These are phyloP conservation scores for Schizochytrium sp. DNA, from an alignment of 108 stramenopile genomes.

Conservation along the genomic window DNA sequence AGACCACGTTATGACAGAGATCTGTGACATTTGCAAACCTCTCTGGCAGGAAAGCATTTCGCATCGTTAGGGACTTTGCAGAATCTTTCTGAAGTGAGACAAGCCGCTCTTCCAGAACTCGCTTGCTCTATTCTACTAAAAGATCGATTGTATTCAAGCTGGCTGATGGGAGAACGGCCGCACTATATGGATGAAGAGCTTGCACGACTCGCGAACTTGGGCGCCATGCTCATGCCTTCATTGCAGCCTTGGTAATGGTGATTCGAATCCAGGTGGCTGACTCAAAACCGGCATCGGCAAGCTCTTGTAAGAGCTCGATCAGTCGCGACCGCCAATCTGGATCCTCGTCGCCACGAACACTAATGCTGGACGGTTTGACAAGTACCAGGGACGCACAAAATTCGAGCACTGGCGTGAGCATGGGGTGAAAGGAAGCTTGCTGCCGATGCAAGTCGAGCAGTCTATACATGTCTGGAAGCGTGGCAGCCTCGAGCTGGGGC, in stretches of 20 bases:
- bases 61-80: no score
- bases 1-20: no score
- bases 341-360: neutral
- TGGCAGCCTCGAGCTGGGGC: neutral
- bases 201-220: no score
- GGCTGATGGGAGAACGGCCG: no score
- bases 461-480: neutral
- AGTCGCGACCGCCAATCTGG: neutral
- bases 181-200: no score
- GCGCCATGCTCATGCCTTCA: no score
- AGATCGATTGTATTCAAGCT: no score
- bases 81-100: no score
- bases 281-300: neutral
- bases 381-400: neutral
- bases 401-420: neutral
- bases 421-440: neutral
- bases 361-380: neutral
- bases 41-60: no score
- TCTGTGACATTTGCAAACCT: no score
- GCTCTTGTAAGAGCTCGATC: neutral
- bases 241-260: neutral
- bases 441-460: neutral
- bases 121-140: no score
- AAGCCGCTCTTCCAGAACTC: no score
- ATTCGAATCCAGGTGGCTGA: neutral